A percentile compares a stretch with the other conserved stretches of the same genome.
These are phyloP conservation scores for Alternaria metachromatica DNA, from an alignment of 2,329 filamentous ascomycete genomes.

Conservation along the genomic window DNA sequence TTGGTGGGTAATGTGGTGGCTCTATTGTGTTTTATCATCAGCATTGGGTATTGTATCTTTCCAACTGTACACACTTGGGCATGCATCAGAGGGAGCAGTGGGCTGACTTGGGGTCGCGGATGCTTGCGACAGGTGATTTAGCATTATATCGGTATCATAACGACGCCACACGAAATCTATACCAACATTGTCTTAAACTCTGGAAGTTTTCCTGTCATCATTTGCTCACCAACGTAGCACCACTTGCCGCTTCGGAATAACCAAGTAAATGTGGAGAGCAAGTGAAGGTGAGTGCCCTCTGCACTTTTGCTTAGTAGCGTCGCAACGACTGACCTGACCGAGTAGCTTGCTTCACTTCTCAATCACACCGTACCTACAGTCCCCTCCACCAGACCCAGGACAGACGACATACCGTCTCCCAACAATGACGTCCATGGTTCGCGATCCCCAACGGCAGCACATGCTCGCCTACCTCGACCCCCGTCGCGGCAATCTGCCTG, in stretches of 20 bases:
- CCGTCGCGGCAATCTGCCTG: neutral
- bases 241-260: neutral
- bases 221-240: neutral
- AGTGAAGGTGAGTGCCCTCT: neutral
- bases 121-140: neutral
- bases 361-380: neutral
- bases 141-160: constrained; percentile 1
- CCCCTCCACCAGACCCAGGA: neutral
- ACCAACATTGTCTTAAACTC: neutral
- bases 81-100: neutral
- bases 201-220: too few species aligned
- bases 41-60: constrained; percentile 7
- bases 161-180: constrained; percentile 5
- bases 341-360: neutral
- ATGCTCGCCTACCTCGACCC: too few species aligned
- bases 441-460: neutral
- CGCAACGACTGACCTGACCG: neutral
- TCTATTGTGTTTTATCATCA: constrained; percentile 13
- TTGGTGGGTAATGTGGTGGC: neutral
- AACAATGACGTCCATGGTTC: neutral
- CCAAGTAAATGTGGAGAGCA: neutral
- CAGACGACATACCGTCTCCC: neutral
- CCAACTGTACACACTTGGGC: neutral
- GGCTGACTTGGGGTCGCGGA: neutral
- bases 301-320: neutral